Evolutionary conservation across 1,284 basidiomycete species (phyloP), one percentile per base, ranked within the genome.

Genomic region (Acaromyces ingoldii): DNA sequence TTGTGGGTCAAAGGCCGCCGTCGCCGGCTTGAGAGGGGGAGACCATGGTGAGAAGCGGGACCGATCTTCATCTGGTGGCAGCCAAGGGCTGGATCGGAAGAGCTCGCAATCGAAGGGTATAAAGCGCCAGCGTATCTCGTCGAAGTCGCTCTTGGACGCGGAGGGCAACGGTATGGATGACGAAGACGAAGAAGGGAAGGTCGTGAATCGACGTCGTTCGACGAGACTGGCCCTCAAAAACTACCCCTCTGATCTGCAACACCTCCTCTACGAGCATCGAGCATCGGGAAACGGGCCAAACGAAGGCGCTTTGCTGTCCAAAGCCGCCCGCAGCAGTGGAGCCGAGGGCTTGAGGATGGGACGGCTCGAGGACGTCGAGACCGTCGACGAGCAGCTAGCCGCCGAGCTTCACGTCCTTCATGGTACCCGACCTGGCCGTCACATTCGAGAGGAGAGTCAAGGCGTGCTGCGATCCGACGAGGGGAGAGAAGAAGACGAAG

Each of bases 331-430:
- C n/a, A n/a, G n/a, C n/a, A n/a, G n/a, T n/a, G n/a, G n/a, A n/a
- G 34, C n/a, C 19, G 42, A 28, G 19, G 42, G 42, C n/a, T 31
- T 45, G 17, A 31, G 34, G 19, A 31, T 31, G 17, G 42, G 42
- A 3, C 17, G 17, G 19, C 30, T 49, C 26, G 48, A 49, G 26
- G 48, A 41, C 9, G 9, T 49, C 17, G 37, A 36, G 7, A 6
- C 41, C 11, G 17, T 49, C 4, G 48, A 49, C 41, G 48, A 44
- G 24, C 37, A 49, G 29, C 24, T 49, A 13, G 48, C 48, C 6
- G 48, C 48, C 17, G 34, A 49, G 25, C 26, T 49, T 10, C 48
- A 49, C 34, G 36, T 39, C 21, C 41, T 41, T 19, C 39, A 49
- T 25, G 48, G 48, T 9, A 19, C 30, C 17, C 13, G 33, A 17